Evolutionary conservation across 169 alveolate species (phyloP), one percentile per base, ranked within the genome.

Genomic region (Cryptosporidium sp.): DNA sequence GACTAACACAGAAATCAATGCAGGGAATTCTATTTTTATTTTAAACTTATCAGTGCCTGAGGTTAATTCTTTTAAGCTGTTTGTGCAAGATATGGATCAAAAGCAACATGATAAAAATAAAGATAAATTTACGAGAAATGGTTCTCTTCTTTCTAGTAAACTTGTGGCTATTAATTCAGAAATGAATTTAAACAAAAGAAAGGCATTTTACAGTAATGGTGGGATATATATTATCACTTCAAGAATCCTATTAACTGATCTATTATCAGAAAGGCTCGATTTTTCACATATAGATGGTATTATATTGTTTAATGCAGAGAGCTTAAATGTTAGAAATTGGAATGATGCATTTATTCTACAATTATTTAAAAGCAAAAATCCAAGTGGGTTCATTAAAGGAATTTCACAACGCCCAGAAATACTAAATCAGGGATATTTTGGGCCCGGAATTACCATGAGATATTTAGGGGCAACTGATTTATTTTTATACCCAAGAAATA

Each of bases 271-370:
- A 26, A 85, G 58, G 37, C 70, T 91, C 37, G 80, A 91, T 6
- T 85, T 86, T 14, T 84, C 85, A 33, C 48, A 69, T 42, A 70
- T 91, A 7, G 87, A 73, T 67, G 86, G 94, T 44, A 67, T 91
- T 33, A 53, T 91, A 48, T 56, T 91, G 10, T 23, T 73, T 67
- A 91, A 85, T 45, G 94, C 94, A 48, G 92, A 91, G 60, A 85
- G 69, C 60, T 67, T 85, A 31, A 80, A 65, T 62, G 18, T 65
- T 26, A 68, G 62, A 33, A 84, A 91, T 42, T 85, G 85, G 85
- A 69, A 85, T 72, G 94, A 91, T 68, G 94, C 94, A 33, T 91
- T 91, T 85, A 80, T 91, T 29, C 23, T 69, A 26, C 94, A 86
- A 58, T 67, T 91, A 60, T 85, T 45, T 52, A 70, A 91, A 71